phyloP scores from a whole-genome alignment of 1,284 basidiomycete species.

The Ganoderma sinense region DNA sequence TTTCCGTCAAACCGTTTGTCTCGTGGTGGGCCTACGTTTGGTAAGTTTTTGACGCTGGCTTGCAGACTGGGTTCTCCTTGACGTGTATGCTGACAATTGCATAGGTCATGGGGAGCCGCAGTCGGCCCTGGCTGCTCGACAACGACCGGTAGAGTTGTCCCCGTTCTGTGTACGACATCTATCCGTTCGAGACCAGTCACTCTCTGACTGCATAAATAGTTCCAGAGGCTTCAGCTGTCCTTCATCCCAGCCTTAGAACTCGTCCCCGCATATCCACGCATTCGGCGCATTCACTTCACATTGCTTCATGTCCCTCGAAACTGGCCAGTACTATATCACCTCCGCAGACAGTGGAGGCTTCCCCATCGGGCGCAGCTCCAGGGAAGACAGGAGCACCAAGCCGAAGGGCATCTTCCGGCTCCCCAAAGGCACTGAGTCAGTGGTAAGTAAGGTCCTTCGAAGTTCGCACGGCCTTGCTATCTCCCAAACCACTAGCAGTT shows the following conservation, averaged over 20 bases:
- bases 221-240: neutral
- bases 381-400: neutral
- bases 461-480: too few relatives aligned
- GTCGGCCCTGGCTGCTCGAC: neutral
- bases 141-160: neutral
- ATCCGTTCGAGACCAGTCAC: neutral
- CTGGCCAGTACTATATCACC: neutral
- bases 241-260: neutral
- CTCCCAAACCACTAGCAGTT: too few relatives aligned
- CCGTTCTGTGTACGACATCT: neutral
- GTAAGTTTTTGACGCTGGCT: neutral
- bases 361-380: neutral
- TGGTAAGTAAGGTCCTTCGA: neutral
- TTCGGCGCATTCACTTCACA: neutral
- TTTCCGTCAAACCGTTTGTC: neutral
- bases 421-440: neutral
- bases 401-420: neutral
- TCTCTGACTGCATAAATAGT: neutral
- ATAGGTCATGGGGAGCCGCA: neutral
- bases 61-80: too few relatives aligned
- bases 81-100: neutral
- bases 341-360: neutral
- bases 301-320: neutral
- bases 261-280: too few relatives aligned
- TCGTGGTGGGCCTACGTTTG: neutral